phyloP scores from a whole-genome alignment of 331 rosid species.

The Rhamnella rubrinervis region DNA sequence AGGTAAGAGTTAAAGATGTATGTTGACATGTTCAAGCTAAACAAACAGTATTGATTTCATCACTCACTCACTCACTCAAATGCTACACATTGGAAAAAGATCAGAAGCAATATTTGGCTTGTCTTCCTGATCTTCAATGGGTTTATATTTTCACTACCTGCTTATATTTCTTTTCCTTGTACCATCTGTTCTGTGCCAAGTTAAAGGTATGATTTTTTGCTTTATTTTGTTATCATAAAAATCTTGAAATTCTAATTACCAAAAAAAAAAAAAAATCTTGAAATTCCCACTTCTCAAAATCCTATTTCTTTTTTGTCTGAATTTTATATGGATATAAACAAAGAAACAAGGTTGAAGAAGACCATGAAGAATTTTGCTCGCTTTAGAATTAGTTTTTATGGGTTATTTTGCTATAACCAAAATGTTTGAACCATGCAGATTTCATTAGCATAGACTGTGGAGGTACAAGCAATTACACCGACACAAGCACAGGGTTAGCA shows the following conservation, averaged over 20 bases:
- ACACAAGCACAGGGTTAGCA: slow-evolving; percentile 59
- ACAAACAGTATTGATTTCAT: slow-evolving; percentile 27
- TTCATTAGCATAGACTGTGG: slow-evolving; percentile 89
- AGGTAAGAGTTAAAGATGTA: background rate
- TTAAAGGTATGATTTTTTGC: slow-evolving; percentile 58
- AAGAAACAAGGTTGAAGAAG: too few species aligned
- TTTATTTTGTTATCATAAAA: background rate
- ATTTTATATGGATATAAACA: too few species aligned
- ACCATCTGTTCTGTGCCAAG: slow-evolving; percentile 56
- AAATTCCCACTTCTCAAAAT: too few species aligned
- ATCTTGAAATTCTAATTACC: too few species aligned
- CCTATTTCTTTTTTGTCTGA: too few species aligned
- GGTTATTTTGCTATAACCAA: background rate
- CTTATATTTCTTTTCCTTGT: slow-evolving; percentile 34
- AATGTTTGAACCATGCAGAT: slow-evolving; percentile 41
- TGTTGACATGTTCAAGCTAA: slow-evolving; percentile 26
- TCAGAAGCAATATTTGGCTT: slow-evolving; percentile 17
- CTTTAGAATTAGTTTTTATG: too few species aligned
- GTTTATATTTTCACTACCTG: slow-evolving; percentile 36
- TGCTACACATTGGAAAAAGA: slow-evolving; percentile 19
- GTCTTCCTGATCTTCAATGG: slow-evolving; percentile 58
- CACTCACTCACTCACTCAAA: slow-evolving; percentile 11
- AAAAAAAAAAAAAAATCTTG: too few species aligned
- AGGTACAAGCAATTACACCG: slow-evolving; percentile 68
- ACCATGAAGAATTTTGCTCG: too few species aligned